These are phyloP conservation scores for Gaeumannomyces tritici DNA, from an alignment of 2,329 filamentous ascomycete species.

Conservation along the genomic window DNA sequence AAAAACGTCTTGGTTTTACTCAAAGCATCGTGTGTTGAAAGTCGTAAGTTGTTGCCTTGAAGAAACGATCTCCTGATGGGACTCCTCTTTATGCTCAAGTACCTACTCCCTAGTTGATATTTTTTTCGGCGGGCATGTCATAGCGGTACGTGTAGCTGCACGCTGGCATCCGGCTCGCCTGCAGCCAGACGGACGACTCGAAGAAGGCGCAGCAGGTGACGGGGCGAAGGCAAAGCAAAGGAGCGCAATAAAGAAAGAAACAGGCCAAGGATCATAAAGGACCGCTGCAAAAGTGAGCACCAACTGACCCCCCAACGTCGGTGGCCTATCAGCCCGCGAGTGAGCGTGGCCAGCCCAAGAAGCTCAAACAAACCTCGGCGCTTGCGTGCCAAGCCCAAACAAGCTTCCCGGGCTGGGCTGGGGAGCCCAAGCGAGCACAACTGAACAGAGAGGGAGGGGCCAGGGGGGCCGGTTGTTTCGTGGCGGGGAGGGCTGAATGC, in stretches of 20 bases:
- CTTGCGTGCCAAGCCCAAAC: not conserved
- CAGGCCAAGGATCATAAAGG: not conserved
- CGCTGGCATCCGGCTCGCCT: no score
- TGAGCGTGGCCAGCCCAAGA: not conserved
- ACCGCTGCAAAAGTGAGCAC: not conserved
- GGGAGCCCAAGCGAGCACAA: no score
- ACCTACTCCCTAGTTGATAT: no score
- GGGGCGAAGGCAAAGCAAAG: not conserved
- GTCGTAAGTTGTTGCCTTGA: no score
- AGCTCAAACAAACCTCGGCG: not conserved
- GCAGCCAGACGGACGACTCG: no score
- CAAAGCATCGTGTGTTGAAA: not conserved
- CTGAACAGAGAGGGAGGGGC: not conserved
- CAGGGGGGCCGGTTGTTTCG: not conserved
- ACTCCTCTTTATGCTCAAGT: not conserved
- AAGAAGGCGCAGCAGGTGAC: not conserved
- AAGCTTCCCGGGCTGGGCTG: not conserved
- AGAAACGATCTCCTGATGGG: no score
- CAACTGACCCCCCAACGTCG: not conserved
- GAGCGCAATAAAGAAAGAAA: not conserved
- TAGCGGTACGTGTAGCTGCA: no score
- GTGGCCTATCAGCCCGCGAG: not conserved
- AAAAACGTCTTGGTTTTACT: not conserved
- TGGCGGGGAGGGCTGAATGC: not conserved
- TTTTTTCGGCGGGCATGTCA: no score